Evolutionary conservation across 305 asterid species (phyloP).

Genomic region (Solanum hybrid): DNA sequence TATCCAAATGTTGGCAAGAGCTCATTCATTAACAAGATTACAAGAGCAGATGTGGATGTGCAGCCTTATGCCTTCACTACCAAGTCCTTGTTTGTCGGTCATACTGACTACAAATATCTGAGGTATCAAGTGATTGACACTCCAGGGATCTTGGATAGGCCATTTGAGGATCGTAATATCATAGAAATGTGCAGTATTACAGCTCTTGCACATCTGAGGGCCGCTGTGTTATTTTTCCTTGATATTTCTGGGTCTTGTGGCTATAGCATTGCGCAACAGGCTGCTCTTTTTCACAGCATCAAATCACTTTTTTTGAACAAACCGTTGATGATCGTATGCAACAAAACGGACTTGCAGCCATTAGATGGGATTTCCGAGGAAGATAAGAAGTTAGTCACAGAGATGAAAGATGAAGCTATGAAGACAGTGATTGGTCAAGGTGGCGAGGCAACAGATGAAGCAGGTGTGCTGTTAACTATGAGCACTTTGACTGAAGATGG

Average conservation of each 20-base stretch:
- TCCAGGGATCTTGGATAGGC: conserved; percentile 89
- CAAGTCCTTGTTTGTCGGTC: conserved; percentile 89
- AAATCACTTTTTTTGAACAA: conserved; percentile 86
- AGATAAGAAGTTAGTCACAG: conserved; percentile 71
- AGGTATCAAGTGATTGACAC: conserved; percentile 95
- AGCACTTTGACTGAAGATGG: conserved; percentile 87
- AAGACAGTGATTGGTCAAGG: conserved; percentile 82
- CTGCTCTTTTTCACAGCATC: conserved; percentile 87
- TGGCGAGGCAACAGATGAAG: conserved; percentile 63
- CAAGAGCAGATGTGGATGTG: conserved; percentile 95
- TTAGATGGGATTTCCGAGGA: conserved; percentile 69
- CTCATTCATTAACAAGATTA: conserved; percentile 85
- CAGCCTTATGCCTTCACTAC: conserved; percentile 98
- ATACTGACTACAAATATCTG: conserved; percentile 80
- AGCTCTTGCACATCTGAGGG: conserved; percentile 90
- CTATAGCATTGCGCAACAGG: conserved; percentile 83
- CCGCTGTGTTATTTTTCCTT: conserved; percentile 84
- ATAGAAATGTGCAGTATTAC: conserved; percentile 97
- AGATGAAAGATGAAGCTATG: conserved; percentile 92
- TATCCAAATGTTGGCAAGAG: conserved; percentile 98
- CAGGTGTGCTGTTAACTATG: conserved; percentile 73
- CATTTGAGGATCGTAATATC: conserved; percentile 93
- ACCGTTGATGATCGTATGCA: conserved; percentile 77
- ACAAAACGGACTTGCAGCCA: conserved; percentile 87
- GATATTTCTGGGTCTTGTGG: conserved; percentile 97